These are phyloP conservation scores for Rhodosporidiobolus sp. DNA, from an alignment of 768 basidiomycete species.

Conservation along the genomic window DNA sequence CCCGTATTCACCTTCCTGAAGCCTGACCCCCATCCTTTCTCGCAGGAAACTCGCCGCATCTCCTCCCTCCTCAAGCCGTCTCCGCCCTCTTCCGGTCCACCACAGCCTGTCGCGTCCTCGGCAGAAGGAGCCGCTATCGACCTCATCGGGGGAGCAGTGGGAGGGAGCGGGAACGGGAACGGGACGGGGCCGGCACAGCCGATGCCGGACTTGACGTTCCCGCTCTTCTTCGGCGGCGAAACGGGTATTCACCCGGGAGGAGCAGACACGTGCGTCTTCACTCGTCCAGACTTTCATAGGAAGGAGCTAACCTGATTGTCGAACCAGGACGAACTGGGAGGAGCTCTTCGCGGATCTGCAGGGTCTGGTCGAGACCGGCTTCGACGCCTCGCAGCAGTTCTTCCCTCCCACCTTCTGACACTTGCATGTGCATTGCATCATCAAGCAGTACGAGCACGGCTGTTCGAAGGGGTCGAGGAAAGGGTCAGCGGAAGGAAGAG, in stretches of 20 bases:
- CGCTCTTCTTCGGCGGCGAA: too few species aligned
- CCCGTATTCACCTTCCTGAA: too few species aligned
- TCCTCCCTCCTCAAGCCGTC: not conserved
- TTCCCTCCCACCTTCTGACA: too few species aligned
- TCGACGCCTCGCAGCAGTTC: not conserved
- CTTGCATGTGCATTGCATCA: too few species aligned
- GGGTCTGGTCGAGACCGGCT: constrained; percentile 1
- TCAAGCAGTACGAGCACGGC: not conserved
- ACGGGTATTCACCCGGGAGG: not conserved
- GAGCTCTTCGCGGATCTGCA: not conserved
- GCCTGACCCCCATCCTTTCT: too few species aligned
- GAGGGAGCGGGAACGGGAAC: too few species aligned
- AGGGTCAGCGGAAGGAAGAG: too few species aligned
- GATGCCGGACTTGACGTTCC: too few species aligned
- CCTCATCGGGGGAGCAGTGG: not conserved
- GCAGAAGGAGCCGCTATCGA: not conserved
- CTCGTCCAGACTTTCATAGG: not conserved
- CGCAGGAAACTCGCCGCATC: constrained; percentile 2
- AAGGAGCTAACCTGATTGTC: not conserved
- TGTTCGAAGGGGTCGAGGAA: too few species aligned
- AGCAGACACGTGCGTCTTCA: not conserved
- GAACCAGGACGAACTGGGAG: not conserved
- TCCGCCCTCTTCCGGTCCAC: not conserved
- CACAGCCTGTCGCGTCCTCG: not conserved
- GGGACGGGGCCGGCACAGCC: too few species aligned